A percentile compares a stretch with the other conserved stretches of the same genome.
phyloP scores from a whole-genome alignment of 2,329 filamentous ascomycete species.

The Coniochaeta sp. region DNA sequence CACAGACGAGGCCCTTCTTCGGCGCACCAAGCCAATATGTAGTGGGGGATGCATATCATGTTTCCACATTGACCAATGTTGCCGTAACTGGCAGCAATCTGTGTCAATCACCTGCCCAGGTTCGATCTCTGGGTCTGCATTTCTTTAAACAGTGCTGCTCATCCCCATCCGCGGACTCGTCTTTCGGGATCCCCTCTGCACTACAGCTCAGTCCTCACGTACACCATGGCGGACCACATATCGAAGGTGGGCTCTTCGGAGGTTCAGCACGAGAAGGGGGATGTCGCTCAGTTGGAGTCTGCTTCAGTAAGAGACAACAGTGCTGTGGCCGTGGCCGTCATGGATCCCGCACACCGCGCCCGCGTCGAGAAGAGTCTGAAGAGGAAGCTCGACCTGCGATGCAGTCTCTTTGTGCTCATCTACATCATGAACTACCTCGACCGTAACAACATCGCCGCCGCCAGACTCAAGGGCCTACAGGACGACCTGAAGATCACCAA shows the following conservation, averaged over 20 bases:
- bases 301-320: not conserved
- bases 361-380: constrained; percentile 57
- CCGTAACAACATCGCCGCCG: constrained; percentile 61
- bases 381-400: constrained; percentile 65
- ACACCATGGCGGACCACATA: constrained; percentile 1
- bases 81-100: not conserved
- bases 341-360: constrained; percentile 38
- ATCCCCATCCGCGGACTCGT: not conserved
- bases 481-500: constrained; percentile 48
- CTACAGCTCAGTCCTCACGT: not conserved
- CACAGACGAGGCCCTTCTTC: not conserved
- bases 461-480: constrained; percentile 57
- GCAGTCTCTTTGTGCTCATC: constrained; percentile 62
- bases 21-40: not conserved
- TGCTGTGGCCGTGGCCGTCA: constrained; percentile 5
- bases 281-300: not conserved
- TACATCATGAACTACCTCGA: constrained; percentile 72
- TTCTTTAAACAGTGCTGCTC: not conserved
- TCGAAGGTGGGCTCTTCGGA: not conserved
- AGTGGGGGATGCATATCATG: not conserved
- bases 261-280: not conserved
- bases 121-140: not conserved
- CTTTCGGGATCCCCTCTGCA: not conserved
- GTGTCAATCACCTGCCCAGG: not conserved
- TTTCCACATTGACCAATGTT: not conserved